A percentile compares a stretch with the other conserved stretches of the same genome.
Evolutionary conservation across 2,329 filamentous ascomycete genomes (phyloP).

Genomic region (Penicillium decumbens): DNA sequence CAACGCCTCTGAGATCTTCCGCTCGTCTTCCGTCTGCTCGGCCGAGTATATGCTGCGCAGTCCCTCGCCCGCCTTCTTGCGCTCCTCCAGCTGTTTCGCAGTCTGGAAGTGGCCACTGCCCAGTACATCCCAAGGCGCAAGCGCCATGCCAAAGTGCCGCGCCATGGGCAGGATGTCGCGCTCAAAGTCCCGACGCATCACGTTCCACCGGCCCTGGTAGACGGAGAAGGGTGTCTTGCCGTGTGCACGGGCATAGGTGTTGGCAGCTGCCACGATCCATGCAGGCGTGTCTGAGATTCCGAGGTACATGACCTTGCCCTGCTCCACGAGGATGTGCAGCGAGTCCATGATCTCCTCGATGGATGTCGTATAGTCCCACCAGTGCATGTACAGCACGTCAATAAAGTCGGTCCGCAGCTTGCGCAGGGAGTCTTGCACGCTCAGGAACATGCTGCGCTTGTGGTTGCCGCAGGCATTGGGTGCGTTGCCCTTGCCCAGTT

Average conservation of each 20-base stretch:
- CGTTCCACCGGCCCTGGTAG: slow-evolving; percentile 41
- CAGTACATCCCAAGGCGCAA: slow-evolving; percentile 58
- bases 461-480: slow-evolving; percentile 46
- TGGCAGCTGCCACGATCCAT: slow-evolving; percentile 40
- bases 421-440: slow-evolving; percentile 41
- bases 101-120: slow-evolving; percentile 51
- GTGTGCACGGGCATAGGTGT: slow-evolving; percentile 38
- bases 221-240: slow-evolving; percentile 40
- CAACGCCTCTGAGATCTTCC: slow-evolving; percentile 53
- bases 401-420: slow-evolving; percentile 52
- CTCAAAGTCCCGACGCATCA: slow-evolving; percentile 39
- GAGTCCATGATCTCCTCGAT: slow-evolving; percentile 27
- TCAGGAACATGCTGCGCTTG: slow-evolving; percentile 40
- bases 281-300: slow-evolving; percentile 41
- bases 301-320: slow-evolving; percentile 42
- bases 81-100: slow-evolving; percentile 46
- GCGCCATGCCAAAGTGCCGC: slow-evolving; percentile 41
- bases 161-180: slow-evolving; percentile 43
- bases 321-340: slow-evolving; percentile 37
- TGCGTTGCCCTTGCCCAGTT: slow-evolving; percentile 36
- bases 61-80: slow-evolving; percentile 42
- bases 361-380: slow-evolving; percentile 45
- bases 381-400: slow-evolving; percentile 54
- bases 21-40: slow-evolving; percentile 47
- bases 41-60: slow-evolving; percentile 27